phyloP scores from a whole-genome alignment of 371 early-diverging fungal species.

The Edhazardia aedis region DNA sequence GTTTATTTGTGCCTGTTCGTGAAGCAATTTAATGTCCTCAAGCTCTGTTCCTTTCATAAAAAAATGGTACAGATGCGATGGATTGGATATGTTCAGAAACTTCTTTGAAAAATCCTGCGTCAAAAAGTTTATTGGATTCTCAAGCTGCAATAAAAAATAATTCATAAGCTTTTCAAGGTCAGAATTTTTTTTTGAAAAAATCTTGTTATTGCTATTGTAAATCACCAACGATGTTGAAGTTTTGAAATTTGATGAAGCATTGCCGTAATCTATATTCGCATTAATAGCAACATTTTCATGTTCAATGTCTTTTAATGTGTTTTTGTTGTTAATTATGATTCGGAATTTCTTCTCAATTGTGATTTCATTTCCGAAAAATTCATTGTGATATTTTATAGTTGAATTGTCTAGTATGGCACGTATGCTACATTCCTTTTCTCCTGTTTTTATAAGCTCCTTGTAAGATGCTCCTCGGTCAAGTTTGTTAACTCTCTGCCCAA shows the following conservation, averaged over 20 bases:
- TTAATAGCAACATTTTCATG: too few relatives aligned
- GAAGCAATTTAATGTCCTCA: constrained; percentile 23
- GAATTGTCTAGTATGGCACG: constrained; percentile 6
- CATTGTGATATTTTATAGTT: constrained; percentile 14
- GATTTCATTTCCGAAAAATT: constrained; percentile 21
- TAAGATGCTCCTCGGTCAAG: constrained; percentile 40
- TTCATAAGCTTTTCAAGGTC: constrained; percentile 35
- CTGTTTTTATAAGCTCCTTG: constrained; percentile 35
- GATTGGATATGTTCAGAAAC: constrained; percentile 28
- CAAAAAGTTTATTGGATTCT: constrained; percentile 44
- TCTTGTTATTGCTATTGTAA: constrained; percentile 8
- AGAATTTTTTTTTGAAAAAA: constrained; percentile 16
- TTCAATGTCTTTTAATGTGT: too few relatives aligned
- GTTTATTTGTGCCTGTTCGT: constrained; percentile 19
- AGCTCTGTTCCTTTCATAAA: constrained; percentile 44
- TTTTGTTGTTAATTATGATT: too few relatives aligned
- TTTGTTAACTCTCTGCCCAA: constrained; percentile 35
- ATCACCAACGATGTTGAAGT: constrained; percentile 12
- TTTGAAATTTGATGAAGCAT: too few relatives aligned
- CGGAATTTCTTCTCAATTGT: constrained; percentile 31
- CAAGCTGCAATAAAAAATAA: constrained; percentile 27
- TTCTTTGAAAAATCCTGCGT: constrained; percentile 46
- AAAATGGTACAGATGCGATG: constrained; percentile 32
- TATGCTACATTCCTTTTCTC: constrained; percentile 20
- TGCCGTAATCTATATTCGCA: too few relatives aligned